Base-by-base conservation (phyloP, 495 filamentous ascomycete genomes). In the Aspergillus panamensis region DNA sequence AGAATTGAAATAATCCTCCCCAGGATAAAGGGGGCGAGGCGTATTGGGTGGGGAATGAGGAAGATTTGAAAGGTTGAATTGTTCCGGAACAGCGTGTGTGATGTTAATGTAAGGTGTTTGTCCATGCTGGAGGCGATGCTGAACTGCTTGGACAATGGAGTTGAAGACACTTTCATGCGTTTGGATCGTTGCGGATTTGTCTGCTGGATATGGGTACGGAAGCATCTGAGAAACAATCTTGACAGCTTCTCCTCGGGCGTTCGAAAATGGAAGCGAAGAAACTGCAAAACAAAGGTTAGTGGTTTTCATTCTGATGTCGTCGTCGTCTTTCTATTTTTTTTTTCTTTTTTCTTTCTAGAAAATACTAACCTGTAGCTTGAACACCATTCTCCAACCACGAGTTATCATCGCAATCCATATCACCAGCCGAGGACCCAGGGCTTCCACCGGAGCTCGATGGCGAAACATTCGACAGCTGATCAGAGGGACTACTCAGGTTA, bases 141-240 rank as follows among this genome's bases (percentile, higher is more conserved):
- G 80, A 0, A 85, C 77, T n/a, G 77, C 70, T 48, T 75, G 73
- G 53, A 86, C 76, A n/a, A 85, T 64, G 13, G 69, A 69, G 14
- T 67, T 65, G 60, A 83, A 85, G 16, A 81, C 65, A 48, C 64
- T 72, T 35, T 74, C 70, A 29, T 72, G 61, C 40, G 67, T 62
- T 3, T 71, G 64, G 29, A 66, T 33, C 8, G 71, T 64, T 8
- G 70, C 65, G 14, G 70, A 57, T 51, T 75, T 68, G 51, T 83
- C 80, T 12, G 77, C 74, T 13, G 76, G 71, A n/a, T 73, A 75
- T 3, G 84, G 84, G 57, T 80, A 85, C 7, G 84, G 84, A 35
- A 86, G 80, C 16, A 82, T 81, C 61, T 87, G 84, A 5, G 82
- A 85, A 25, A 87, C 79, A 10, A 86, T 71, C 42, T 79, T 80